These are phyloP conservation scores for Claviceps humidiphila DNA, from an alignment of 2,329 filamentous ascomycete genomes.

Conservation along the genomic window DNA sequence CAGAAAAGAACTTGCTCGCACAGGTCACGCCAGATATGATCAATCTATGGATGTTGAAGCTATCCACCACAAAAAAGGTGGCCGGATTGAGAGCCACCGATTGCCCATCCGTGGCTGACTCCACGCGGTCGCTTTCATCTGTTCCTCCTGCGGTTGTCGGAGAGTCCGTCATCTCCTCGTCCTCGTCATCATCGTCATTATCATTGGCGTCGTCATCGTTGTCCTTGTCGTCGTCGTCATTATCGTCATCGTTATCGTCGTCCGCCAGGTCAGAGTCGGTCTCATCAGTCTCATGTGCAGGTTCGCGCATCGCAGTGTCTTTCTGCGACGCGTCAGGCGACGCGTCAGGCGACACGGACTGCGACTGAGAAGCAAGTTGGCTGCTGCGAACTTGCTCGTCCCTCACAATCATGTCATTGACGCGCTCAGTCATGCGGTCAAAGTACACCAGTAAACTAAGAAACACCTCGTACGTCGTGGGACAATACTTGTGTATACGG, in stretches of 20 bases:
- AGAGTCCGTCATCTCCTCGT: conserved; percentile 20
- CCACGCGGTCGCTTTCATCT: conserved; percentile 11
- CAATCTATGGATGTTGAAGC: conserved; percentile 94
- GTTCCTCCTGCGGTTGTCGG: conserved; percentile 12
- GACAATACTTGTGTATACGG: conserved; percentile 97
- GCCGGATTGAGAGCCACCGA: conserved; percentile 19
- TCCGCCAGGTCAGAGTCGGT: conserved; percentile 39
- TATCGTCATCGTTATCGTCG: conserved; percentile 24
- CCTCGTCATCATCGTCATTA: conserved; percentile 32
- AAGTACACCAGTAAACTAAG: conserved; percentile 92
- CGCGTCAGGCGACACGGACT: conserved; percentile 5
- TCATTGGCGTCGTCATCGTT: conserved; percentile 34
- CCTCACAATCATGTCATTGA: conserved; percentile 69
- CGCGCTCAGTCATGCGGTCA: conserved; percentile 94
- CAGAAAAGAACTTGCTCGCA: conserved; percentile 97
- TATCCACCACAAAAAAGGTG: conserved; percentile 83
- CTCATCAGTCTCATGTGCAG: conserved; percentile 24
- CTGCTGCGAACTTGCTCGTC: conserved; percentile 41
- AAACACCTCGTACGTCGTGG: conserved; percentile 96
- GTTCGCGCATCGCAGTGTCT: conserved; percentile 19
- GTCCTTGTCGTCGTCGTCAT: conserved; percentile 30
- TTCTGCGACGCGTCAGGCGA: conserved; percentile 8
- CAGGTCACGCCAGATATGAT: conserved; percentile 97
- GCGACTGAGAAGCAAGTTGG: conserved; percentile 5
- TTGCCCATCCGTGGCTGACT: conserved; percentile 13